Conservation (phyloP, 768 basidiomycete species). For the Pleurotus cornucopiae region DNA sequence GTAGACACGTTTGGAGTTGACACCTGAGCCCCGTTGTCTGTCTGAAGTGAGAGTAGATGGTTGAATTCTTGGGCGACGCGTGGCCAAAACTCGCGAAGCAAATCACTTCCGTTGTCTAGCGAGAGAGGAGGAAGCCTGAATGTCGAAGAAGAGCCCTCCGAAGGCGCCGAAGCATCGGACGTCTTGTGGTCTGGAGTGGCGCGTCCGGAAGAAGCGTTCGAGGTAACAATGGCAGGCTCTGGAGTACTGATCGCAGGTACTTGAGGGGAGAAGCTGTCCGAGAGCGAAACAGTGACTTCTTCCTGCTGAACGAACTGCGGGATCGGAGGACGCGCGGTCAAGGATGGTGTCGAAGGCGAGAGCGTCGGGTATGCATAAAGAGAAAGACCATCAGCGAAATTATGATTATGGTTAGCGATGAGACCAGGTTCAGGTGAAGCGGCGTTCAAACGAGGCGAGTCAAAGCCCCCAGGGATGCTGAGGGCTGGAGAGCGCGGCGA, state of each 20-base stretch:
- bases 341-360: not conserved
- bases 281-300: too few species aligned
- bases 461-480: conserved; percentile 4
- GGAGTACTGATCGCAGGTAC: too few species aligned
- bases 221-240: not conserved
- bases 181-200: conserved; percentile 4
- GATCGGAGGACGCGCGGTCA: not conserved
- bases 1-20: not conserved
- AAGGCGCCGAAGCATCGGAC: conserved; percentile 19
- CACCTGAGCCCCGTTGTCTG: conserved; percentile 8
- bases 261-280: too few species aligned
- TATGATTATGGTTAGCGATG: not conserved
- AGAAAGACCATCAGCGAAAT: not conserved
- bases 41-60: conserved; percentile 20
- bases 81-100: conserved; percentile 27
- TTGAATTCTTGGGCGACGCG: conserved; percentile 32
- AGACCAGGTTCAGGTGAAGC: not conserved
- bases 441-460: conserved; percentile 3
- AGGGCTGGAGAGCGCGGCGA: conserved; percentile 1
- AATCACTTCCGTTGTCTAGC: conserved; percentile 13
- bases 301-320: too few species aligned
- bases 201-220: not conserved
- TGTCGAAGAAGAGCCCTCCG: not conserved
- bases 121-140: conserved; percentile 13
- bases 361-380: not conserved